phyloP scores from a whole-genome alignment of 2,329 filamentous ascomycete genomes.

The Trichoderma arundinaceum region DNA sequence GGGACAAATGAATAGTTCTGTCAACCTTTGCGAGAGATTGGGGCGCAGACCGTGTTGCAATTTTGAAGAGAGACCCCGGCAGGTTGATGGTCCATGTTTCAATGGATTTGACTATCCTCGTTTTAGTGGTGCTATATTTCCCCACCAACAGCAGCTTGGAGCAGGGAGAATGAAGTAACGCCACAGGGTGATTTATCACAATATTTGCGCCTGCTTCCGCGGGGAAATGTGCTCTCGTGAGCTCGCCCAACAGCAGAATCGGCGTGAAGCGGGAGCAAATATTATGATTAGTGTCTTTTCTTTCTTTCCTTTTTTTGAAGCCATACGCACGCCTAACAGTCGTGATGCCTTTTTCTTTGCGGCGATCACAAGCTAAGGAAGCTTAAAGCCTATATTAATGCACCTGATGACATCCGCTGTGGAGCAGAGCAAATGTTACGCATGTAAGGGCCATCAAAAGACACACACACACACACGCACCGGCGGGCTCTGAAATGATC shows the following conservation, averaged over 20 bases:
- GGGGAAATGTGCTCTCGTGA: no score
- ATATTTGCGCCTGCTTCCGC: no score
- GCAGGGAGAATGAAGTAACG: constrained; percentile 18
- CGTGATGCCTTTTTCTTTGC: background rate
- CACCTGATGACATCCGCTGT: background rate
- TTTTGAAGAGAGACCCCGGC: background rate
- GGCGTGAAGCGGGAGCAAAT: no score
- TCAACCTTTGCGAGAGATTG: background rate
- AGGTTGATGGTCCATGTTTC: background rate
- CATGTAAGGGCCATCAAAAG: constrained; percentile 1
- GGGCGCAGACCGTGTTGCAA: constrained; percentile 4
- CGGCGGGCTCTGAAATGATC: background rate
- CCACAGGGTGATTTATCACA: constrained; percentile 18
- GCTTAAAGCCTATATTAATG: background rate
- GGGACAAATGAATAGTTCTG: background rate
- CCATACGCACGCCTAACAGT: background rate
- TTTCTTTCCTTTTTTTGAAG: background rate
- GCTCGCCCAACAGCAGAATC: no score
- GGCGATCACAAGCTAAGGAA: background rate
- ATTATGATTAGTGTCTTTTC: background rate
- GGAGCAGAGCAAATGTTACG: background rate
- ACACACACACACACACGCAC: background rate
- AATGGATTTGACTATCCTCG: background rate
- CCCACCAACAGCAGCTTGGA: background rate
- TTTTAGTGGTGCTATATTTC: no score